These are phyloP conservation scores for Malus asiatica DNA, from an alignment of 306 rosid species.

Conservation along the genomic window DNA sequence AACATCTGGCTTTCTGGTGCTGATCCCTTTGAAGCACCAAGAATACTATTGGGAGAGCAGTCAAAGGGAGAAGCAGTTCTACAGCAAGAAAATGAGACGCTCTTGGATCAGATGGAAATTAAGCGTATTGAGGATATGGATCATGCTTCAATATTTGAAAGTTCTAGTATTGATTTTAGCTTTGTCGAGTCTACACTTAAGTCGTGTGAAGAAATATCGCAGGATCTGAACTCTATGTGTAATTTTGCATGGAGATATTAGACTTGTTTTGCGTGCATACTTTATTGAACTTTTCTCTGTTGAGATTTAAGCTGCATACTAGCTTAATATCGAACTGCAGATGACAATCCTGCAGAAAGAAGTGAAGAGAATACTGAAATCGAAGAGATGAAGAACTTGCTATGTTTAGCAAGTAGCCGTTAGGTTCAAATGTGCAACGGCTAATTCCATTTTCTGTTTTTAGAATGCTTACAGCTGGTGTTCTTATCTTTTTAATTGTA, in stretches of 20 bases:
- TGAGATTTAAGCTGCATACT: too few species aligned
- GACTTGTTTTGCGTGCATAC: not conserved
- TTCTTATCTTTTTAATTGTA: too few species aligned
- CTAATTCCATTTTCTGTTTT: too few species aligned
- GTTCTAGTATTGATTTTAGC: conserved; percentile 48
- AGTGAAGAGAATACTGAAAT: too few species aligned
- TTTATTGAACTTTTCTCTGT: not conserved
- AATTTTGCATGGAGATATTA: conserved; percentile 66
- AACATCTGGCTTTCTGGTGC: conserved; percentile 26
- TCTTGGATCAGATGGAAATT: conserved; percentile 13
- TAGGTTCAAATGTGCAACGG: too few species aligned
- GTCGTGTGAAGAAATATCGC: conserved; percentile 35
- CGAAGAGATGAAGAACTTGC: too few species aligned
- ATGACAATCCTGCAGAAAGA: too few species aligned
- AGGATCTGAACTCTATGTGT: conserved; percentile 38
- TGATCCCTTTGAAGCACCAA: conserved; percentile 17
- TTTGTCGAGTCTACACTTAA: conserved; percentile 46
- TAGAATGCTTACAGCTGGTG: too few species aligned
- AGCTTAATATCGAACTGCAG: too few species aligned
- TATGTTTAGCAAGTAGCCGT: too few species aligned
- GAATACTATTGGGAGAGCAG: conserved; percentile 4
- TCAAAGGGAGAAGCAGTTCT: not conserved
- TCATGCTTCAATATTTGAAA: conserved; percentile 12
- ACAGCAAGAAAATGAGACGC: conserved; percentile 25
- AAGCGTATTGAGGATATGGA: conserved; percentile 16